Evolutionary conservation across 2,329 filamentous ascomycete species (phyloP).

Genomic region (Cordyceps militaris): DNA sequence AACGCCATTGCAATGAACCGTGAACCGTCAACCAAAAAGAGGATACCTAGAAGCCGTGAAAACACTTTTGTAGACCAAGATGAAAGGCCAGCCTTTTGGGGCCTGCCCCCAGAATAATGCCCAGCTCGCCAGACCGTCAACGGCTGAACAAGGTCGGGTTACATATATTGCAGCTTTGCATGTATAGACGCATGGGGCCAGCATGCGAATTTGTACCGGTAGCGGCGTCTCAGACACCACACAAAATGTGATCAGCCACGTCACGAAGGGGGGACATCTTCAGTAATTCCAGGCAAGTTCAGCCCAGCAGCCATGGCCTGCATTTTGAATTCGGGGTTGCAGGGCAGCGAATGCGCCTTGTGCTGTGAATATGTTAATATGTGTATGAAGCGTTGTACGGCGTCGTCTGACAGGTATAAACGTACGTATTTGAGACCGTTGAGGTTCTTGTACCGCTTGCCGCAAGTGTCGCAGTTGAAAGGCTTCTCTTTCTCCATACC

Average conservation of each 20-base stretch:
- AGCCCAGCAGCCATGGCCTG: slow-evolving; percentile 39
- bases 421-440: slow-evolving; percentile 93
- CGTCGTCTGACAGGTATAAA: slow-evolving; percentile 16
- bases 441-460: slow-evolving; percentile 98
- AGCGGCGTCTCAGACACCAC: not conserved
- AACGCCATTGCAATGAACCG: slow-evolving; percentile 13
- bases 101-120: slow-evolving; percentile 2
- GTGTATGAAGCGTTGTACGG: not conserved
- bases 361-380: slow-evolving; percentile 37
- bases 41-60: slow-evolving; percentile 7
- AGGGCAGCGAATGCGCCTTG: slow-evolving; percentile 78
- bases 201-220: slow-evolving; percentile 1
- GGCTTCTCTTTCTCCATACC: slow-evolving; percentile 99
- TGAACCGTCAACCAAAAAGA: slow-evolving; percentile 8
- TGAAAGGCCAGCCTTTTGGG: slow-evolving; percentile 7
- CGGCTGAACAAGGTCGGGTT: not conserved
- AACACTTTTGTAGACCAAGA: slow-evolving; percentile 14
- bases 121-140: slow-evolving; percentile 4
- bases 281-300: slow-evolving; percentile 36
- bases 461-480: slow-evolving; percentile 93
- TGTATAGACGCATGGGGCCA: slow-evolving; percentile 6
- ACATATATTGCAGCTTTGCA: slow-evolving; percentile 10
- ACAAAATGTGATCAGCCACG: not conserved
- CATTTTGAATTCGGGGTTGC: slow-evolving; percentile 69
- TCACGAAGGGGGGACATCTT: slow-evolving; percentile 31